phyloP scores from a whole-genome alignment of 352 stramenopile species.

The Globisporangium cystogenes region DNA sequence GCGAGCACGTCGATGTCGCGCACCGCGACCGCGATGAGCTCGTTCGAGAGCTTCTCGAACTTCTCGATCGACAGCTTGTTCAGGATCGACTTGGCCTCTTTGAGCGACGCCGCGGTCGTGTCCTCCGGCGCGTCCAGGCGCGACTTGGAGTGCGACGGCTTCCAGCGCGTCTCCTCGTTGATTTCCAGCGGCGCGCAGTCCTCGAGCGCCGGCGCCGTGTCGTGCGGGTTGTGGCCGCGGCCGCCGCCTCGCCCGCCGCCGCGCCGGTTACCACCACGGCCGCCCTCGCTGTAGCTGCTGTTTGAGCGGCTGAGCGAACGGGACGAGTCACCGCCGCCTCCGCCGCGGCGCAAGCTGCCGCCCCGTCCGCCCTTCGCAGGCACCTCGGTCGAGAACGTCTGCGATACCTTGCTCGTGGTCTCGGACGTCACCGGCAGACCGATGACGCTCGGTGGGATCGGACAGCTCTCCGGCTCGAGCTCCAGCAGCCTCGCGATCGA shows the following conservation, averaged over 20 bases:
- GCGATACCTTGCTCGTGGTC: constrained; percentile 45
- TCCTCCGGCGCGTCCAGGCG: constrained; percentile 36
- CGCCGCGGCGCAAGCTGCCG: constrained; percentile 23
- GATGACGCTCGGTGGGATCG: constrained; percentile 47
- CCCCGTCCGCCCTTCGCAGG: constrained; percentile 1
- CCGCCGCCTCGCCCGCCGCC: constrained; percentile 37
- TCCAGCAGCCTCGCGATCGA: constrained; percentile 71
- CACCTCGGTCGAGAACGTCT: constrained; percentile 6
- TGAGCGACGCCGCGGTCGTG: constrained; percentile 68
- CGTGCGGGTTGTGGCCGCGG: constrained; percentile 28
- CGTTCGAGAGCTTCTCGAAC: constrained; percentile 93
- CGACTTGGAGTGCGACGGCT: constrained; percentile 62
- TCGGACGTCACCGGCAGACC: constrained; percentile 37
- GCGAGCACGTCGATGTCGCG: constrained; percentile 73
- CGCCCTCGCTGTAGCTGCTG: constrained; percentile 34
- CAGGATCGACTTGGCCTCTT: constrained; percentile 89
- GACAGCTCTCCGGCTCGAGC: constrained; percentile 53
- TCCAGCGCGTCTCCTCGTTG: constrained; percentile 84
- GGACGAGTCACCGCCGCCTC: constrained; percentile 34
- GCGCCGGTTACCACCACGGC: constrained; percentile 33
- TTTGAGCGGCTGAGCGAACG: constrained; percentile 37
- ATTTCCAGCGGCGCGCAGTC: constrained; percentile 65
- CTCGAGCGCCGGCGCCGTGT: constrained; percentile 49
- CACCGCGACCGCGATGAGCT: constrained; percentile 90
- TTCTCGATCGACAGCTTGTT: constrained; percentile 98